Percentiles rank a stretch among this genome's conserved stretches.
Evolutionary conservation across 768 basidiomycete species (phyloP).

Genomic region (Boletus vermiculosoides): DNA sequence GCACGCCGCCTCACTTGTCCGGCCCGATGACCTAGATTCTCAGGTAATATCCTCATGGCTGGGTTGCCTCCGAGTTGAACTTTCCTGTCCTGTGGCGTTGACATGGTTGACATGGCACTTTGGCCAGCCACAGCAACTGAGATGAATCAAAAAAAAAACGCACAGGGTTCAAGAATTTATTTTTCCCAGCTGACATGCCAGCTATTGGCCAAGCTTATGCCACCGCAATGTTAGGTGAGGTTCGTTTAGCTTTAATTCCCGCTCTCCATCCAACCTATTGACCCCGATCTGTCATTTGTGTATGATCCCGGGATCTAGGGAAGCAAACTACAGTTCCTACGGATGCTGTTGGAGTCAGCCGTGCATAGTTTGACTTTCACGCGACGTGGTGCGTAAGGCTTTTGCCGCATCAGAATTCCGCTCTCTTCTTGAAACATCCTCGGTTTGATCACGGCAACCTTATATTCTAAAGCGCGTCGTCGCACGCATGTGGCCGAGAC

Average conservation of each 20-base stretch:
- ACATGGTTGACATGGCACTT: not conserved
- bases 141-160: not conserved
- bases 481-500: not conserved
- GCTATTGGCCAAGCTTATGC: not conserved
- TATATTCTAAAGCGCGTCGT: not conserved
- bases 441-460: not conserved
- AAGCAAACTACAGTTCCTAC: not conserved
- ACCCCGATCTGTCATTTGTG: not conserved
- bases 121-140: not conserved
- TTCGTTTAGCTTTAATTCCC: not conserved
- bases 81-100: not conserved
- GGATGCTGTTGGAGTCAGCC: not conserved
- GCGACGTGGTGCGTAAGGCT: not conserved
- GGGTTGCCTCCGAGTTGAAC: not conserved
- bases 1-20: not conserved
- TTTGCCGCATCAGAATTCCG: not conserved
- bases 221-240: not conserved
- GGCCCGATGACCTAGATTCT: not conserved
- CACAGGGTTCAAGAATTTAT: not conserved
- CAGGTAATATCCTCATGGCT: not conserved
- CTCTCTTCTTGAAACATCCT: conserved; percentile 2
- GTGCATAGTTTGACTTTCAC: not conserved
- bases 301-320: not conserved
- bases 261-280: not conserved
- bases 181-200: not conserved